These are phyloP conservation scores for Tricholoma hemisulphureum DNA, from an alignment of 768 basidiomycete species.

Conservation along the genomic window DNA sequence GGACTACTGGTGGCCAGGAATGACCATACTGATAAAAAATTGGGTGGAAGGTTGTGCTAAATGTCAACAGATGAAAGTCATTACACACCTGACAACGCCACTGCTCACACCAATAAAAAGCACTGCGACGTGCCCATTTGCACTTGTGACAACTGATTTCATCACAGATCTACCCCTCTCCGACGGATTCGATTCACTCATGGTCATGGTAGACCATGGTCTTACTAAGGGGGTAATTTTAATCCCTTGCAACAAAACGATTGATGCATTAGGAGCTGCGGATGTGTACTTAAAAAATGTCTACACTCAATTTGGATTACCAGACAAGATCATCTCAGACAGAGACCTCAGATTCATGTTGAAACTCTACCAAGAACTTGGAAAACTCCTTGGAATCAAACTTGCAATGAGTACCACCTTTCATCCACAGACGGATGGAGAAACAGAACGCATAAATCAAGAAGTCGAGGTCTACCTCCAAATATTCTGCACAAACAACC, in stretches of 20 bases:
- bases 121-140: conserved; percentile 12
- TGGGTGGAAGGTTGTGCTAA: too few relatives aligned
- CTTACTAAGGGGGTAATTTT: not conserved
- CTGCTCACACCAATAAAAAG: not conserved
- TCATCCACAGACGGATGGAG: conserved; percentile 5
- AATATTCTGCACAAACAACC: not conserved
- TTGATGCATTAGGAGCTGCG: conserved; percentile 4
- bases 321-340: conserved; percentile 13
- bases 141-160: too few relatives aligned
- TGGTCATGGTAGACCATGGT: not conserved
- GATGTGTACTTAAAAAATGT: not conserved
- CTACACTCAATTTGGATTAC: conserved; percentile 2
- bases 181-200: not conserved
- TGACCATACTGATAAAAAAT: too few relatives aligned
- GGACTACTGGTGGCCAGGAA: too few relatives aligned
- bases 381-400: conserved; percentile 10
- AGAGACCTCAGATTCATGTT: conserved; percentile 17
- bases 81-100: too few relatives aligned
- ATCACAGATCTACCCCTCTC: too few relatives aligned
- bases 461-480: not conserved
- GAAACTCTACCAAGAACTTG: conserved; percentile 11
- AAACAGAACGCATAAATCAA: conserved; percentile 1
- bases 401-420: not conserved
- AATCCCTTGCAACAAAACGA: too few relatives aligned
- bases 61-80: too few relatives aligned